Conservation (phyloP, 2,329 filamentous ascomycete genomes). For the Blastomyces gilchristii region DNA sequence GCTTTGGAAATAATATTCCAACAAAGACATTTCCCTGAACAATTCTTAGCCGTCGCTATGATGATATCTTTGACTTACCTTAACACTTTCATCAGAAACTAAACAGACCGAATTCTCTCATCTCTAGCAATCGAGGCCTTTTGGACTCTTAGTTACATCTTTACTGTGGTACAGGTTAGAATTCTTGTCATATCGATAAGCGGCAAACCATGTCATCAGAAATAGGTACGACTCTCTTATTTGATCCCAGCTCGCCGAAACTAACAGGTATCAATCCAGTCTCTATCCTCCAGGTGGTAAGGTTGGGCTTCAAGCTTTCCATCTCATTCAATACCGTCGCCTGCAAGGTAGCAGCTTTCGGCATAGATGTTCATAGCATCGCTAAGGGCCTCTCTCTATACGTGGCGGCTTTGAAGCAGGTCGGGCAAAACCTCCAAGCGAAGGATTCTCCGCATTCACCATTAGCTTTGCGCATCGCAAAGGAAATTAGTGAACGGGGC, state of each 20-base stretch:
- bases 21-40: neutral
- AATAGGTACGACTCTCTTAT: neutral
- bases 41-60: neutral
- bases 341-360: slow-evolving; percentile 31
- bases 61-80: neutral
- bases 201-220: neutral
- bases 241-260: slow-evolving; percentile 17
- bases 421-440: slow-evolving; percentile 25
- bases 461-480: slow-evolving; percentile 27
- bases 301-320: slow-evolving; percentile 32
- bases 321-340: slow-evolving; percentile 35
- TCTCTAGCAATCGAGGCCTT: neutral
- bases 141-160: neutral
- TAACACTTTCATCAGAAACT: neutral
- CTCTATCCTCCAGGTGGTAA: slow-evolving; percentile 3
- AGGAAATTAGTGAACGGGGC: slow-evolving; percentile 32
- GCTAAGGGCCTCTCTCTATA: slow-evolving; percentile 35
- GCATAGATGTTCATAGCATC: slow-evolving; percentile 34
- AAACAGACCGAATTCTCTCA: neutral
- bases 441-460: slow-evolving; percentile 24
- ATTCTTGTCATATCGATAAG: neutral
- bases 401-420: slow-evolving; percentile 31
- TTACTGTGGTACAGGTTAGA: neutral
- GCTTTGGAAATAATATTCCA: neutral
- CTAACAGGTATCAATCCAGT: slow-evolving; percentile 49